These are phyloP conservation scores for Candida alai DNA, from an alignment of 805 yeast species.

Conservation along the genomic window DNA sequence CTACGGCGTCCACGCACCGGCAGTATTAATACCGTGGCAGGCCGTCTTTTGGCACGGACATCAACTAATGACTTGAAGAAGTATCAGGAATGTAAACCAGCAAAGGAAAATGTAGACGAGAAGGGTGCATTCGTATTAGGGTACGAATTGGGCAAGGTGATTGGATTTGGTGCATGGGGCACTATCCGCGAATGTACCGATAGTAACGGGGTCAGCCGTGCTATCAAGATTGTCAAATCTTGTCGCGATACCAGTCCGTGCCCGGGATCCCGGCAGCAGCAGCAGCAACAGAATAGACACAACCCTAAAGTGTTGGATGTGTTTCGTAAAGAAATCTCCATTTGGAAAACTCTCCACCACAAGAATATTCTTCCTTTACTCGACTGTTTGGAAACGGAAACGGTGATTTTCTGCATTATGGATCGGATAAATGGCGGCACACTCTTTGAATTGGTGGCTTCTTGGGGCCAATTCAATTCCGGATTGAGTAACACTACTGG, in stretches of 20 bases:
- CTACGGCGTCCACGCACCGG: constrained; percentile 27
- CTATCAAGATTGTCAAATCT: constrained; percentile 58
- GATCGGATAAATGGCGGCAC: constrained; percentile 72
- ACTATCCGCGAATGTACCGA: constrained; percentile 65
- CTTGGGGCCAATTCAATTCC: constrained; percentile 53
- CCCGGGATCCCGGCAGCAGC: not conserved
- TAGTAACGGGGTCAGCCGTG: constrained; percentile 36
- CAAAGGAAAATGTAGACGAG: constrained; percentile 48
- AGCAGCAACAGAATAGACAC: constrained; percentile 17
- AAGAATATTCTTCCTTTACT: constrained; percentile 60
- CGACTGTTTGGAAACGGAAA: constrained; percentile 56
- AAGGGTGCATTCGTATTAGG: constrained; percentile 66
- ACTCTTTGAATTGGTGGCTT: constrained; percentile 65
- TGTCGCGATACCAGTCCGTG: constrained; percentile 18
- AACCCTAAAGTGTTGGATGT: constrained; percentile 49
- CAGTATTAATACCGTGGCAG: constrained; percentile 37
- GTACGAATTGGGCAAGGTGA: constrained; percentile 63
- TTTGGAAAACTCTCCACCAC: constrained; percentile 73
- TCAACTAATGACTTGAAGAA: constrained; percentile 34
- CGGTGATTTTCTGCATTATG: constrained; percentile 69
- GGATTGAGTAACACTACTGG: constrained; percentile 25
- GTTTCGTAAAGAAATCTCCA: constrained; percentile 64
- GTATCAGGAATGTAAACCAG: constrained; percentile 17
- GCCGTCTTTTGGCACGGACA: constrained; percentile 34
- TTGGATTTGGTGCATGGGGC: constrained; percentile 92